Conservation (phyloP, 306 rosid genomes). For the Quercus variabilis region DNA sequence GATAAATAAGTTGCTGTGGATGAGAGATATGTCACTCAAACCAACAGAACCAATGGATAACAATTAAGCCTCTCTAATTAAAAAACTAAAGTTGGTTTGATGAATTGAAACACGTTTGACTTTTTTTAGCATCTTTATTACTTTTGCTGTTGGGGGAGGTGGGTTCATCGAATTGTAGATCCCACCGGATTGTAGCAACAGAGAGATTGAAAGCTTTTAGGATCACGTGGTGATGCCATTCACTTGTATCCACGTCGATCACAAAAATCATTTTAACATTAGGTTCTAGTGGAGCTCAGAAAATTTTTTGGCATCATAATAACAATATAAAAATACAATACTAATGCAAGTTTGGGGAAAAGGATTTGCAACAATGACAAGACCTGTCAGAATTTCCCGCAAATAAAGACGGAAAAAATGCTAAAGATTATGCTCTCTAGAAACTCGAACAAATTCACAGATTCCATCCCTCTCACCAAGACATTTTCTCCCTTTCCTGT, state of each 20-base stretch:
- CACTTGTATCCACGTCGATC: conserved; percentile 29
- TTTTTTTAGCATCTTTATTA: conserved; percentile 30
- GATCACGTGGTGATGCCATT: conserved; percentile 37
- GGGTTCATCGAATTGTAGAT: conserved; percentile 18
- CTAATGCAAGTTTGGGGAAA: conserved; percentile 25
- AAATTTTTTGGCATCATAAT: conserved; percentile 26
- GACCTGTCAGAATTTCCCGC: conserved; percentile 33
- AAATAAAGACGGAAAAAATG: neutral
- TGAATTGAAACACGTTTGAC: conserved; percentile 26
- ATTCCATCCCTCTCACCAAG: conserved; percentile 29
- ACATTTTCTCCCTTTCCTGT: conserved; percentile 18
- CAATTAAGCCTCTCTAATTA: neutral
- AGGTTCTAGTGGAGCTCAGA: conserved; percentile 52
- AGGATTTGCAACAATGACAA: conserved; percentile 31
- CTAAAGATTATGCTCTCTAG: conserved; percentile 40
- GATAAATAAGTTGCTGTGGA: conserved; percentile 38
- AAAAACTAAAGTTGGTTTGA: conserved; percentile 1
- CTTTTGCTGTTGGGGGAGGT: neutral
- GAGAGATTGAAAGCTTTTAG: conserved; percentile 28
- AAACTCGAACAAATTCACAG: conserved; percentile 53
- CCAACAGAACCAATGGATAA: conserved; percentile 20
- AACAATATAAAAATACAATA: conserved; percentile 18
- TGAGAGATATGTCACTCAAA: conserved; percentile 49
- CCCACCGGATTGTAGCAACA: conserved; percentile 27
- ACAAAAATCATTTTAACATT: conserved; percentile 28